Percentiles rank a stretch among this genome's conserved stretches.
These are phyloP conservation scores for Cladosporium sp. DNA, from an alignment of 2,329 filamentous ascomycete genomes.

Conservation along the genomic window DNA sequence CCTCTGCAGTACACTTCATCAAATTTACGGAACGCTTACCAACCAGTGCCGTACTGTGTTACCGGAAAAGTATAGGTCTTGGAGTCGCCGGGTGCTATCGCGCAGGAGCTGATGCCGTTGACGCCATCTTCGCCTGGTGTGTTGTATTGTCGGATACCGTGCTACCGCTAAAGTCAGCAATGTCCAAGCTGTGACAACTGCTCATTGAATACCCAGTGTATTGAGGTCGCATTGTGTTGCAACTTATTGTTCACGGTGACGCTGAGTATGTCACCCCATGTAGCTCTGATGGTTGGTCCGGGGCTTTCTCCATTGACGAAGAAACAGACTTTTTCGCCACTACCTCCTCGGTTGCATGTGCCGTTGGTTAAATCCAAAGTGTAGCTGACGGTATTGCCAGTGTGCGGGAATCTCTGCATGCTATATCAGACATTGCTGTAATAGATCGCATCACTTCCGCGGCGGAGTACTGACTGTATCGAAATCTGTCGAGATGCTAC, in stretches of 20 bases:
- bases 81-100: conserved; percentile 44
- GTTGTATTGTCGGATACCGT: conserved; percentile 53
- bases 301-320: conserved; percentile 57
- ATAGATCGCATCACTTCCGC: background rate
- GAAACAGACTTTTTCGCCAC: conserved; percentile 26
- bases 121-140: conserved; percentile 54
- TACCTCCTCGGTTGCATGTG: conserved; percentile 42
- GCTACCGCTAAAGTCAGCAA: conserved; percentile 41
- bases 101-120: conserved; percentile 40
- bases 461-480: conserved; percentile 19
- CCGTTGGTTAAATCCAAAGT: conserved; percentile 27
- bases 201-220: conserved; percentile 2
- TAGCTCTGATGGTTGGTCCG: conserved; percentile 57
- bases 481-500: conserved; percentile 34
- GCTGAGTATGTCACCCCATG: conserved; percentile 40
- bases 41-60: conserved; percentile 39
- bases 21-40: conserved; percentile 16
- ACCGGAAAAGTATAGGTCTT: conserved; percentile 52
- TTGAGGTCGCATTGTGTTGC: conserved; percentile 47
- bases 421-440: background rate
- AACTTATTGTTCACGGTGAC: conserved; percentile 50
- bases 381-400: conserved; percentile 31
- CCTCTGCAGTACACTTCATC: too few species aligned
- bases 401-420: conserved; percentile 29
- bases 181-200: too few species aligned